Conservation (phyloP, 257 asterid species). For the Solanum pinnatisectum region DNA sequence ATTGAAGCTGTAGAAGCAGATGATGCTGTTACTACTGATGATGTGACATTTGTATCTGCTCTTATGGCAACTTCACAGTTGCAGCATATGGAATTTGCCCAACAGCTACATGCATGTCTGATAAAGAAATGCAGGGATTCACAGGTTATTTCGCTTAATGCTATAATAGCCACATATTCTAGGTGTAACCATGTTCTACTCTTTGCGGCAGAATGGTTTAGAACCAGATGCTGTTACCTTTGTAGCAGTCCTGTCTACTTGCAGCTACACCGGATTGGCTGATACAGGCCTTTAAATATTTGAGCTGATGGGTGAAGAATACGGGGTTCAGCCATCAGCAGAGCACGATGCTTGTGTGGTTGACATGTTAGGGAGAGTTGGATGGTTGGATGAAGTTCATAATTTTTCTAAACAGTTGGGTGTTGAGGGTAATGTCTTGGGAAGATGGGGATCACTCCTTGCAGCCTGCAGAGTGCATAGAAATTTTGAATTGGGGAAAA, state of each 20-base stretch:
- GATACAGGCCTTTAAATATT: constrained; percentile 61
- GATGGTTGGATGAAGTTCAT: constrained; percentile 72
- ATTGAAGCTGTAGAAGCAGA: constrained; percentile 30
- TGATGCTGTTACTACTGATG: constrained; percentile 31
- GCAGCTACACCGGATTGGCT: constrained; percentile 61
- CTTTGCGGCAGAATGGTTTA: constrained; percentile 38
- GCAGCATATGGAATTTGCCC: constrained; percentile 36
- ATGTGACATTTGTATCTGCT: constrained; percentile 55
- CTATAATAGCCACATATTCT: constrained; percentile 52
- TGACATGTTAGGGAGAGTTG: constrained; percentile 86
- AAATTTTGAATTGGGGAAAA: constrained; percentile 64
- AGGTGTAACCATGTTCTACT: constrained; percentile 46
- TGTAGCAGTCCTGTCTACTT: constrained; percentile 68
- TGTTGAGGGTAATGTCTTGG: constrained; percentile 32
- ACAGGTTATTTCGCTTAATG: constrained; percentile 34
- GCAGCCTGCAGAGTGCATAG: constrained; percentile 65
- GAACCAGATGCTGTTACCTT: constrained; percentile 50
- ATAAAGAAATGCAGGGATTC: constrained; percentile 36
- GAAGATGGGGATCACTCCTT: constrained; percentile 77
- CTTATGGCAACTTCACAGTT: constrained; percentile 57
- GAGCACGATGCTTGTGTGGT: constrained; percentile 74
- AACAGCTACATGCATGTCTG: constrained; percentile 47
- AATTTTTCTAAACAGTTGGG: constrained; percentile 47
- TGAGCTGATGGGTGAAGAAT: constrained; percentile 47
- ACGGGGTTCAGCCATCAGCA: constrained; percentile 41